Conservation (phyloP, 768 basidiomycete genomes). For the Naganishia friedmannii region DNA sequence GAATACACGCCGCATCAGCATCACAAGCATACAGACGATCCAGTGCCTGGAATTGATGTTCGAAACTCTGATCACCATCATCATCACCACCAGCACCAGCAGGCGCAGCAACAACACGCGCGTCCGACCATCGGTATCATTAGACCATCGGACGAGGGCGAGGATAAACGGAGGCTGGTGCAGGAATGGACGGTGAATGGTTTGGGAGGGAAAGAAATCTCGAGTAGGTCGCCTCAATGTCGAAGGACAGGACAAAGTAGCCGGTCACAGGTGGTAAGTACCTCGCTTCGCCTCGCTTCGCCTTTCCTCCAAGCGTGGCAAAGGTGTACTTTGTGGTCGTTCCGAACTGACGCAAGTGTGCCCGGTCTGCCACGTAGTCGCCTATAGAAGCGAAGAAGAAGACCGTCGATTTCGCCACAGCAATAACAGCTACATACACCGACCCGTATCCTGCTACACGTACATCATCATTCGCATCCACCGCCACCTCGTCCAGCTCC, state of each 20-base stretch:
- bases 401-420: not conserved
- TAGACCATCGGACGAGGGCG: constrained; percentile 10
- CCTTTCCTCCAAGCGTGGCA: not conserved
- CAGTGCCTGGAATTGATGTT: constrained; percentile 13
- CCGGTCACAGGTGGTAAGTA: not conserved
- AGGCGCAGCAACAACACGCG: no score
- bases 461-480: not conserved
- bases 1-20: not conserved
- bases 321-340: no score
- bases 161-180: constrained; percentile 3
- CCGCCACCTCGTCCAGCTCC: not conserved
- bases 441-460: not conserved
- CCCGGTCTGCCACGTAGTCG: no score
- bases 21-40: not conserved
- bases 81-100: no score
- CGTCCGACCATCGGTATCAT: not conserved
- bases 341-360: not conserved
- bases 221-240: no score
- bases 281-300: not conserved
- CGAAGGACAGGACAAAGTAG: no score
- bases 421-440: not conserved
- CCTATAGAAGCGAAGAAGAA: not conserved
- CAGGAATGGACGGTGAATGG: constrained; percentile 8
- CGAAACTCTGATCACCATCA: not conserved
- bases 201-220: no score